A percentile compares a stretch with the other conserved stretches of the same genome.
These are phyloP conservation scores for Cryptococcus sp. DNA, from an alignment of 1,284 basidiomycete genomes.

Conservation along the genomic window DNA sequence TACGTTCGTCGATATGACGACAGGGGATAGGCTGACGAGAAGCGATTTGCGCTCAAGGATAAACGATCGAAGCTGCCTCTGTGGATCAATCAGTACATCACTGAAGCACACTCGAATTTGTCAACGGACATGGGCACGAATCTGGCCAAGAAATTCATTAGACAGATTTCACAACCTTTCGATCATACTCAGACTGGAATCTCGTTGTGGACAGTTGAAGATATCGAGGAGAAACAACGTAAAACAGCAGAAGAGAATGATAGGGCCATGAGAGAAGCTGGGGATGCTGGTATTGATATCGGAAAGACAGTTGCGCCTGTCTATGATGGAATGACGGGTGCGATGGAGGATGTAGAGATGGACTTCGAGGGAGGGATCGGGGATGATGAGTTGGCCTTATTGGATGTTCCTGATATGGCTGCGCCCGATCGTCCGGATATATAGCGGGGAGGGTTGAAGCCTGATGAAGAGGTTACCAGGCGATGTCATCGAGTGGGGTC, in stretches of 20 bases:
- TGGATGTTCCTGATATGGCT: conserved; percentile 25
- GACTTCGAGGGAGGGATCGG: conserved; percentile 29
- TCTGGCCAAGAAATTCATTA: conserved; percentile 93
- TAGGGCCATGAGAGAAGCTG: conserved; percentile 19
- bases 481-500: neutral
- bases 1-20: conserved; percentile 44
- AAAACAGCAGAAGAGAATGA: conserved; percentile 38
- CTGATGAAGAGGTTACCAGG: neutral
- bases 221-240: conserved; percentile 43
- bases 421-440: neutral
- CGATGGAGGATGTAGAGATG: conserved; percentile 22
- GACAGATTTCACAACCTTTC: conserved; percentile 94
- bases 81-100: conserved; percentile 99
- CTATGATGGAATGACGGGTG: conserved; percentile 15
- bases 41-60: conserved; percentile 95
- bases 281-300: conserved; percentile 12
- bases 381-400: conserved; percentile 32
- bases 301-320: conserved; percentile 1
- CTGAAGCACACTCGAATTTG: conserved; percentile 91
- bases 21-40: conserved; percentile 4
- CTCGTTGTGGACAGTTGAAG: conserved; percentile 75
- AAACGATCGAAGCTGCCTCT: conserved; percentile 95
- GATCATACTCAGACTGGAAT: conserved; percentile 93
- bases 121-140: conserved; percentile 99
- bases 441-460: too few species aligned